A percentile compares a stretch with the other conserved stretches of the same genome.
These are phyloP conservation scores for Paspalum notatum DNA, from an alignment of 176 grass and related monocot genomes.

Conservation along the genomic window DNA sequence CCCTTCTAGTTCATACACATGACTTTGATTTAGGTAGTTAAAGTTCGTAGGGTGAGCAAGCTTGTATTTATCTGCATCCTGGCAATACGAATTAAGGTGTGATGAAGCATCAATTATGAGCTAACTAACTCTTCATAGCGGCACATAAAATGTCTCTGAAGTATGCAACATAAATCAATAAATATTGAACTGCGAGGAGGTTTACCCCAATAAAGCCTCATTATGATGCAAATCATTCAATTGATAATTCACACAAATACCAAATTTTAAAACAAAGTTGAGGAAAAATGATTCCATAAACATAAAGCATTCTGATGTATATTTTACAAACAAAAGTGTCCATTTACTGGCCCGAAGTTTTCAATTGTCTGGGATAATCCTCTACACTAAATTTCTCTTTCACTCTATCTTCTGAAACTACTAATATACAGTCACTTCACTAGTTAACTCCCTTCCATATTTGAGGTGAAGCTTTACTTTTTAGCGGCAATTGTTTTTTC, in stretches of 20 bases:
- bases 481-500: background rate
- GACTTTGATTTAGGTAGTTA: conserved; percentile 88
- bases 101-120: conserved; percentile 20
- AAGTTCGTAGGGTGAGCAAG: conserved; percentile 76
- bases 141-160: background rate
- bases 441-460: background rate
- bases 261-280: background rate
- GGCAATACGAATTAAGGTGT: conserved; percentile 28
- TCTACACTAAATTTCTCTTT: background rate
- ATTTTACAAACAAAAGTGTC: background rate
- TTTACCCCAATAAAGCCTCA: conserved; percentile 19
- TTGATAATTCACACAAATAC: background rate
- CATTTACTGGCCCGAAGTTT: background rate
- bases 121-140: conserved; percentile 15
- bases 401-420: background rate
- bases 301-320: background rate
- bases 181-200: conserved; percentile 6
- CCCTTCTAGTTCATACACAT: conserved; percentile 74
- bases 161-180: background rate
- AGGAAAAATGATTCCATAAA: conserved; percentile 14
- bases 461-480: background rate
- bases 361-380: background rate
- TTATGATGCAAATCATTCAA: background rate
- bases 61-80: conserved; percentile 89
- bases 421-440: background rate